These are phyloP conservation scores for Cercophora sp. DNA, from an alignment of 495 filamentous ascomycete species.

Conservation along the genomic window DNA sequence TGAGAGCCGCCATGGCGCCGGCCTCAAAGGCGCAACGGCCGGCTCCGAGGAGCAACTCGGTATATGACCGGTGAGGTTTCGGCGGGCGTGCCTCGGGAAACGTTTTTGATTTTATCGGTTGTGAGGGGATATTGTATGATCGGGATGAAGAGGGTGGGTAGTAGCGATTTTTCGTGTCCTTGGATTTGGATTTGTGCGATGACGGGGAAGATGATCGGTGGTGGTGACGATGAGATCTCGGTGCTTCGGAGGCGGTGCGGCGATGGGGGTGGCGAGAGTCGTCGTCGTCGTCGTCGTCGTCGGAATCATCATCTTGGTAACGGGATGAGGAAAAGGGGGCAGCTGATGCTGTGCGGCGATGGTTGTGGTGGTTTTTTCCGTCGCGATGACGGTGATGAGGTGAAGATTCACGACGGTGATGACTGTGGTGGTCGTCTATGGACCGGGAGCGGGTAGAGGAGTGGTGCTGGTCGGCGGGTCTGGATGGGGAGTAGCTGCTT, in stretches of 20 bases:
- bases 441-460: neutral
- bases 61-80: conserved; percentile 7
- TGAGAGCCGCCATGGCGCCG: conserved; percentile 27
- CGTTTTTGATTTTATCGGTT: neutral
- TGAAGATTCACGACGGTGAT: neutral
- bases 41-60: conserved; percentile 15
- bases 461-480: neutral
- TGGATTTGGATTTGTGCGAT: too few species aligned
- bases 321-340: neutral
- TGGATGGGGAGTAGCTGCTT: neutral
- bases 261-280: neutral
- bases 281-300: neutral
- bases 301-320: neutral
- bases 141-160: neutral
- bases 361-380: too few species aligned
- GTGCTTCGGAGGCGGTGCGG: neutral
- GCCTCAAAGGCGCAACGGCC: conserved; percentile 22
- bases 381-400: too few species aligned
- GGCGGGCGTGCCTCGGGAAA: too few species aligned
- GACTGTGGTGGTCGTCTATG: neutral
- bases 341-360: neutral
- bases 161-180: neutral
- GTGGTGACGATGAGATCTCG: conserved; percentile 2
- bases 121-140: neutral
- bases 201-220: conserved; percentile 10